A percentile compares a stretch with the other conserved stretches of the same genome.
These are phyloP conservation scores for Boechera stricta DNA, from an alignment of 345 rosid species.

Conservation along the genomic window DNA sequence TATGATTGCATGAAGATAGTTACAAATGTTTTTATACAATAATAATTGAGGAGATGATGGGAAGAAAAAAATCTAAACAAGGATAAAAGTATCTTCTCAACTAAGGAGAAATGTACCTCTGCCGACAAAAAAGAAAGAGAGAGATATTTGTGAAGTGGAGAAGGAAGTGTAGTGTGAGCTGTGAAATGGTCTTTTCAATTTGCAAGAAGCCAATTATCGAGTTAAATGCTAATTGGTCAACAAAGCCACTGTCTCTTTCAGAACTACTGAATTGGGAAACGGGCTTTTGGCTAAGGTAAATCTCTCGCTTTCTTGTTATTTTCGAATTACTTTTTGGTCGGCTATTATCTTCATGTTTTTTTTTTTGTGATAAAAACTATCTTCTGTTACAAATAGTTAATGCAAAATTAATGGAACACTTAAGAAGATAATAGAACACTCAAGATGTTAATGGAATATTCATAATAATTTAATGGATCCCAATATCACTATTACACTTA, in stretches of 20 bases:
- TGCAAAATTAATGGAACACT: too few species aligned
- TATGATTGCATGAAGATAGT: constrained; percentile 31
- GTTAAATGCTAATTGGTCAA: constrained; percentile 32
- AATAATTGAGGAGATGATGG: constrained; percentile 26
- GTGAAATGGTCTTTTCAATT: constrained; percentile 32
- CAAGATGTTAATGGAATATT: too few species aligned
- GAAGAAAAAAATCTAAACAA: background rate
- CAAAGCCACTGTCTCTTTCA: constrained; percentile 36
- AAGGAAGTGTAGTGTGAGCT: constrained; percentile 23
- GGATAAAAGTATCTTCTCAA: constrained; percentile 24
- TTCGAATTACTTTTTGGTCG: background rate
- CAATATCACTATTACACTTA: too few species aligned
- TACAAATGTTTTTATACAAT: background rate
- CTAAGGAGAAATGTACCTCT: constrained; percentile 24
- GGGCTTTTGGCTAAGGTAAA: constrained; percentile 40
- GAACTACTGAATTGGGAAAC: constrained; percentile 6
- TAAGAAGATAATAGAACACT: too few species aligned
- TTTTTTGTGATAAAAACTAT: too few species aligned
- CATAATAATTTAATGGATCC: too few species aligned
- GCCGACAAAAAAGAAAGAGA: constrained; percentile 37
- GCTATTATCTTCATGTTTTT: background rate
- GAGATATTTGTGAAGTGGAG: constrained; percentile 19
- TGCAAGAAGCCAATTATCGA: constrained; percentile 31
- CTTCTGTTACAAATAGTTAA: too few species aligned
- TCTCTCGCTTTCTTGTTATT: constrained; percentile 9